phyloP scores from a whole-genome alignment of 2,329 filamentous ascomycete species.

The Colletotrichum zoysiae region DNA sequence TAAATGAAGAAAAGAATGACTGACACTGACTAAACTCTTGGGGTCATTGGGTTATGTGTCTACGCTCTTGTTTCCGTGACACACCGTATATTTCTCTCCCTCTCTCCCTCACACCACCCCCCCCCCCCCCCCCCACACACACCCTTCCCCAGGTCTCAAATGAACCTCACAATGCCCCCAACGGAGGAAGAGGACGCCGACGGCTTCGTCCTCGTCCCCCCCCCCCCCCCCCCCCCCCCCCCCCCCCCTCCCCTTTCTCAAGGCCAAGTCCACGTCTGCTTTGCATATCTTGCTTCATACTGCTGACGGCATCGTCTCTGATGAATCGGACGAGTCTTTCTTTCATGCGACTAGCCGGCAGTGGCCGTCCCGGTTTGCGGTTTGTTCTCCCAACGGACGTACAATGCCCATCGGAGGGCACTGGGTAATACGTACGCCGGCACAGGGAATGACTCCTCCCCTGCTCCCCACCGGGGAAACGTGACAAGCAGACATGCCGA shows the following conservation, averaged over 20 bases:
- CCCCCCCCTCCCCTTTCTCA: too few relatives aligned
- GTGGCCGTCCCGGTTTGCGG: constrained; percentile 1
- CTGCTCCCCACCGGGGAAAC: background rate
- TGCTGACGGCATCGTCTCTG: background rate
- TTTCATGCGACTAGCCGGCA: constrained; percentile 10
- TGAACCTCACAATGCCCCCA: too few relatives aligned
- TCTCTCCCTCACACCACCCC: background rate
- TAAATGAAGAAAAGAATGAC: background rate
- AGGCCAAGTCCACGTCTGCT: background rate
- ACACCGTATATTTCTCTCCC: background rate
- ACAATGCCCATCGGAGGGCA: background rate
- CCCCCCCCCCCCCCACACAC: too few relatives aligned
- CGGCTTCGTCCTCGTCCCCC: too few relatives aligned
- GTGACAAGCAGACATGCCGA: constrained; percentile 13
- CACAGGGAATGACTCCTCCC: background rate
- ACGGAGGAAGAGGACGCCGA: too few relatives aligned
- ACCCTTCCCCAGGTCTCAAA: too few relatives aligned
- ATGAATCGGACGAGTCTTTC: background rate
- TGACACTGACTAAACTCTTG: background rate
- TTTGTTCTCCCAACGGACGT: constrained; percentile 8
- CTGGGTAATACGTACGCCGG: background rate
- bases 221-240: background rate
- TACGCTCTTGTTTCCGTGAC: background rate
- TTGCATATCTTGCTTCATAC: constrained; percentile 1
- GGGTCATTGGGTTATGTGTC: background rate